A percentile compares a stretch with the other conserved stretches of the same genome.
Conservation (phyloP, 352 stramenopile genomes). For the Globisporangium alternatum region DNA sequence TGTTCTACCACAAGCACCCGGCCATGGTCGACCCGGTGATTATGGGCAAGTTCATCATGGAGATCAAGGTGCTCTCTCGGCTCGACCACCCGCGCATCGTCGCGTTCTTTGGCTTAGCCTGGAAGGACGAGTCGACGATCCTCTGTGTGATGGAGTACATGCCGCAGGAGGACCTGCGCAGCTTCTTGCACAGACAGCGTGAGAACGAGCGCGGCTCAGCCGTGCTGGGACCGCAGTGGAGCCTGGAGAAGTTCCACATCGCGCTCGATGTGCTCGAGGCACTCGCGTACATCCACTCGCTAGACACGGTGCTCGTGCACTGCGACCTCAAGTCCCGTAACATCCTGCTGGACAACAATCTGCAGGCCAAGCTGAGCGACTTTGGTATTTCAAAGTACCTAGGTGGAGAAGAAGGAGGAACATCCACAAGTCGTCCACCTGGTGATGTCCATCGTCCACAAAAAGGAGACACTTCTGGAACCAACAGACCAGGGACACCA, state of each 20-base stretch:
- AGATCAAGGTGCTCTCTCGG: slow-evolving; percentile 45
- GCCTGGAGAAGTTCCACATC: slow-evolving; percentile 34
- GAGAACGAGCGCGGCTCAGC: slow-evolving; percentile 4
- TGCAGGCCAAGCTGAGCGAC: slow-evolving; percentile 27
- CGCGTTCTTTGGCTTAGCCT: slow-evolving; percentile 45
- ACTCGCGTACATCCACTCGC: slow-evolving; percentile 29
- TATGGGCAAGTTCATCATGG: slow-evolving; percentile 45
- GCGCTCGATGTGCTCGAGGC: slow-evolving; percentile 46
- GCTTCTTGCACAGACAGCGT: slow-evolving; percentile 17
- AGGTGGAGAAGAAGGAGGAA: background rate
- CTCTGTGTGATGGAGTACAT: slow-evolving; percentile 46
- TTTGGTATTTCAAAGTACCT: slow-evolving; percentile 29
- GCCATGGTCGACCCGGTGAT: slow-evolving; percentile 25
- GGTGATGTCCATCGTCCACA: background rate
- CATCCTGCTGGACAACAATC: slow-evolving; percentile 19
- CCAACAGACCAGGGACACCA: background rate
- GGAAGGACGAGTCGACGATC: slow-evolving; percentile 31
- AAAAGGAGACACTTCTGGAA: background rate
- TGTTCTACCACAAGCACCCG: slow-evolving; percentile 22
- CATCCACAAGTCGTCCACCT: background rate
- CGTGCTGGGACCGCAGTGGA: slow-evolving; percentile 19
- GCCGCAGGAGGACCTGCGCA: slow-evolving; percentile 35
- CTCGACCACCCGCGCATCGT: slow-evolving; percentile 54
- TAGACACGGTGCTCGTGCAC: slow-evolving; percentile 25
- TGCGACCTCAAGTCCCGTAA: slow-evolving; percentile 29